phyloP scores from a whole-genome alignment of 352 stramenopile species.

The Phytophthora pinifolia region DNA sequence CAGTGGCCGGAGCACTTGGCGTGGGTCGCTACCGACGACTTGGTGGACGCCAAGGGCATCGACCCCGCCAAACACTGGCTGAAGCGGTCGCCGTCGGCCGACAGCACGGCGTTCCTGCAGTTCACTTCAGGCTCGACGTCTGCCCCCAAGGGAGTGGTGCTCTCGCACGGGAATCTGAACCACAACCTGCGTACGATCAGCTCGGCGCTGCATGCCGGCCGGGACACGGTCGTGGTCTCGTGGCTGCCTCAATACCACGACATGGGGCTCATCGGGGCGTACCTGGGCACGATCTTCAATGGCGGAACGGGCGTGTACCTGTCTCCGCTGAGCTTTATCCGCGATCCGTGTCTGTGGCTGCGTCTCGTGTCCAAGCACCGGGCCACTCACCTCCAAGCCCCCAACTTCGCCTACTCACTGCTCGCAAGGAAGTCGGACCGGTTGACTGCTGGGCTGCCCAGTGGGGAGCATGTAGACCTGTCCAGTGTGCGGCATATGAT shows the following conservation, averaged over 20 bases:
- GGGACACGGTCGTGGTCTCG: conserved; percentile 94
- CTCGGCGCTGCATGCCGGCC: conserved; percentile 86
- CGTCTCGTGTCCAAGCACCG: conserved; percentile 83
- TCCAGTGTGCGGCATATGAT: conserved; percentile 95
- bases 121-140: conserved; percentile 99
- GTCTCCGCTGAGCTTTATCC: conserved; percentile 97
- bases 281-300: conserved; percentile 81
- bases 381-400: conserved; percentile 97
- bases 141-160: conserved; percentile 97
- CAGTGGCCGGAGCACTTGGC: conserved; percentile 87
- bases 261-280: conserved; percentile 99
- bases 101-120: conserved; percentile 96
- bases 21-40: conserved; percentile 88
- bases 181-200: conserved; percentile 97
- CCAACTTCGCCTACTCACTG: conserved; percentile 99
- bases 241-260: conserved; percentile 99
- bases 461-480: conserved; percentile 80
- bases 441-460: conserved; percentile 28
- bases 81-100: conserved; percentile 36
- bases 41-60: conserved; percentile 50
- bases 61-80: conserved; percentile 50
- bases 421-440: conserved; percentile 92
- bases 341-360: conserved; percentile 96
- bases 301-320: conserved; percentile 96
- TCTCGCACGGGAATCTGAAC: conserved; percentile 96